Conservation (phyloP, 352 stramenopile species). For the Globisporangium megalacanthum region DNA sequence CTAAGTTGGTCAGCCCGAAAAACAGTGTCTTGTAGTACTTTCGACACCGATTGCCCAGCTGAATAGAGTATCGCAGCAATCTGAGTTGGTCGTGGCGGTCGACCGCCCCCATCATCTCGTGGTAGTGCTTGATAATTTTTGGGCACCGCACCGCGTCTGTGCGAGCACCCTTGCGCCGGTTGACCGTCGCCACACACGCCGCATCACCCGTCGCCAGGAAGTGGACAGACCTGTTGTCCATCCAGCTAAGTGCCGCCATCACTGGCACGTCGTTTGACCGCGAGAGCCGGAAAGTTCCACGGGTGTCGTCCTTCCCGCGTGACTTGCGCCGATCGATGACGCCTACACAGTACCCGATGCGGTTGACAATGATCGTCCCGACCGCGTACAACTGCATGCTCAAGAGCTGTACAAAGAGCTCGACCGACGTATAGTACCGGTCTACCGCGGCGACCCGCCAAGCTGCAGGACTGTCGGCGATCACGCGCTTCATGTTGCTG, state of each 20-base stretch:
- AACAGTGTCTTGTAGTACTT: constrained; percentile 3
- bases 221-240: background rate
- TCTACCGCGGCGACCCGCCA: background rate
- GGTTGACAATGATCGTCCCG: background rate
- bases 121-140: background rate
- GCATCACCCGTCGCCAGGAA: background rate
- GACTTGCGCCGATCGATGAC: background rate
- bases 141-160: background rate
- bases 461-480: too few relatives aligned
- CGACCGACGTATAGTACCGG: background rate
- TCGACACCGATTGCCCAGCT: background rate
- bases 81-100: background rate
- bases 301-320: background rate
- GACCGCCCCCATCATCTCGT: background rate
- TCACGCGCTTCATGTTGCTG: too few relatives aligned
- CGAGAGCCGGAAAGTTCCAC: background rate
- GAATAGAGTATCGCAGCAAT: background rate
- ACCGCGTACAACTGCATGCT: background rate
- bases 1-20: too few relatives aligned
- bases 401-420: background rate
- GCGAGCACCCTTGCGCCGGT: background rate
- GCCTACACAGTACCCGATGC: background rate
- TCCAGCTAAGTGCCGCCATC: background rate
- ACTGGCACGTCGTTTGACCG: background rate
- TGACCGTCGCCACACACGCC: background rate